Base-by-base conservation (phyloP, 2,329 filamentous ascomycete genomes). In the Blastomyces emzantsi region DNA sequence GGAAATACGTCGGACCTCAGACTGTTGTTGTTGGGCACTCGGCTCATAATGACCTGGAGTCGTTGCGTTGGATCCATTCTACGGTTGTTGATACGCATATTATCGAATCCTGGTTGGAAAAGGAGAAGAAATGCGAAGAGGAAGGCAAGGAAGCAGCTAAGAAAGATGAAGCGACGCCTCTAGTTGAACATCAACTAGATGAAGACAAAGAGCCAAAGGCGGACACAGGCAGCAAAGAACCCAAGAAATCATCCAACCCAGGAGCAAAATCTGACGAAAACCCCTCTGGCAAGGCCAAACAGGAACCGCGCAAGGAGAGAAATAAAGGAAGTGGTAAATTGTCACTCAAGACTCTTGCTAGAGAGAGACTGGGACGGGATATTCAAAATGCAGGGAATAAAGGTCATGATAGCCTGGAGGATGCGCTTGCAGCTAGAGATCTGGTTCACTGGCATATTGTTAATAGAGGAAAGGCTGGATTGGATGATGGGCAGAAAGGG, bases 1-100 rank as follows among this genome's bases (percentile, higher is more conserved):
- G 77, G 73, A 69, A 70, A 15, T 80, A 77, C 61, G 73, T 83
- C 8, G 75, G 77, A 0, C 75, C 76, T 0, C 67, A 77, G 0
- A 84, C 82, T 0, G 72, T 83, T 11, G 74, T 84, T 15, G 72
- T 84, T 3, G 80, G 78, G 0, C 82, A 84, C 61, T 74, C 73
- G 0, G 75, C 73, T 1, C 67, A 75, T 28, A 75, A 75, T 55
- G 81, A 83, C 65, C 68, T 83, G 15, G 68, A 67, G 0, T 72
- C 75, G 0, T 68, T 83, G 66, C 73, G 80, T n/a, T 81, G 79
- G 80, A 77, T 81, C n/a, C 81, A 83, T 66, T 59, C 63, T 0
- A 59, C 65, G 0, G 70, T 82, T 1, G 70, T 82, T n/a, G 81
- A 83, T 67, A 81, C 80, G 0, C 69, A 75, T 45, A 55, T 75